Evolutionary conservation across 441 rosid species (phyloP).

Genomic region (Aquilaria agallochum): DNA sequence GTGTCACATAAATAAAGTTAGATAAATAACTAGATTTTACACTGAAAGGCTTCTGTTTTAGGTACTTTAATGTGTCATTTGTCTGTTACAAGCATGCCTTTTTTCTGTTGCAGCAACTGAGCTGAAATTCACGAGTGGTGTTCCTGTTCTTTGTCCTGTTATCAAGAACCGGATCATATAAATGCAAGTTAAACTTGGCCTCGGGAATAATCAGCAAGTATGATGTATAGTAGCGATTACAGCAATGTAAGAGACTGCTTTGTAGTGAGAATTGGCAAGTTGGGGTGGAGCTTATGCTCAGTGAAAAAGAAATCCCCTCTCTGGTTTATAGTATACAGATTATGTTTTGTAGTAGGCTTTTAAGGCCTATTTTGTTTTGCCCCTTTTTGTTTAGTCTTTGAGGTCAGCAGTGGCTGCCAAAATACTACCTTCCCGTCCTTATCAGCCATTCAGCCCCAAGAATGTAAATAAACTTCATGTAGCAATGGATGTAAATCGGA

Average conservation of each 20-base stretch:
- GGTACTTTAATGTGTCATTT: background rate
- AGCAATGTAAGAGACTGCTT: constrained; percentile 15
- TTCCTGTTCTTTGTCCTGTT: constrained; percentile 12
- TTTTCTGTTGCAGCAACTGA: constrained; percentile 31
- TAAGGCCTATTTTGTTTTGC: background rate
- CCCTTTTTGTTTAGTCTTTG: constrained; percentile 8
- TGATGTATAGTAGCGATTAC: constrained; percentile 17
- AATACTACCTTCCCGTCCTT: constrained; percentile 12
- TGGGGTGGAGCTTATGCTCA: constrained; percentile 15
- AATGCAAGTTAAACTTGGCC: constrained; percentile 7
- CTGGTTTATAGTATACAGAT: constrained; percentile 24
- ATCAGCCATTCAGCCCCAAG: constrained; percentile 7
- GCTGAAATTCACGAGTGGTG: constrained; percentile 22
- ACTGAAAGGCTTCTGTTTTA: background rate
- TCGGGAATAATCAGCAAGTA: constrained; percentile 12
- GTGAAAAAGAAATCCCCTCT: constrained; percentile 23
- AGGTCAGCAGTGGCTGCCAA: constrained; percentile 16
- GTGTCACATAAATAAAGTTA: too few species aligned
- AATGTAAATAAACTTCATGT: constrained; percentile 25
- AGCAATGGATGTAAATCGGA: constrained; percentile 15
- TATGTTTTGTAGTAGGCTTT: constrained; percentile 21
- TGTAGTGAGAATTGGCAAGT: constrained; percentile 15
- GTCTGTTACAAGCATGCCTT: background rate
- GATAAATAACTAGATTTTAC: too few species aligned
- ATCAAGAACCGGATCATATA: constrained; percentile 19